A percentile compares a stretch with the other conserved stretches of the same genome.
Evolutionary conservation across 306 rosid genomes (phyloP).

Genomic region (Quercus berberidifolia): DNA sequence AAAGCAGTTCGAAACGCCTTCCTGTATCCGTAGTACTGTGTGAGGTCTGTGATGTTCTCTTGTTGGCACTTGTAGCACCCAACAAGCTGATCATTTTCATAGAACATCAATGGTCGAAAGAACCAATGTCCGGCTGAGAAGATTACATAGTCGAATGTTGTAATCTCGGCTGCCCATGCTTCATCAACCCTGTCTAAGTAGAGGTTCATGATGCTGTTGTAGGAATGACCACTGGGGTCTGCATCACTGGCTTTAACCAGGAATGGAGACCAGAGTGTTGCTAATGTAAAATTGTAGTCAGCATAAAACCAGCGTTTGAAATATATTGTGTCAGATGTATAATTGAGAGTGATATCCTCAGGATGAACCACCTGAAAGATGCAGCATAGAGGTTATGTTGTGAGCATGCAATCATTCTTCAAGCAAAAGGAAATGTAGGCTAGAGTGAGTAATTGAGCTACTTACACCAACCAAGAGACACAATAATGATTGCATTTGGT

Average conservation of each 20-base stretch:
- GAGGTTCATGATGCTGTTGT: slow-evolving; percentile 51
- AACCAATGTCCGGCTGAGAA: slow-evolving; percentile 95
- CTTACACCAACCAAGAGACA: slow-evolving; percentile 63
- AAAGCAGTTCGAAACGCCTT: slow-evolving; percentile 70
- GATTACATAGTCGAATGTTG: slow-evolving; percentile 60
- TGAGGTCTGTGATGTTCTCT: slow-evolving; percentile 36
- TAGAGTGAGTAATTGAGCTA: background rate
- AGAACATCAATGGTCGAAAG: slow-evolving; percentile 51
- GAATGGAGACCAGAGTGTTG: slow-evolving; percentile 73
- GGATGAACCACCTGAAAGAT: slow-evolving; percentile 62
- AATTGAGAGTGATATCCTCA: slow-evolving; percentile 43
- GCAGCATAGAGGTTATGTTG: background rate
- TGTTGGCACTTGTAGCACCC: slow-evolving; percentile 62
- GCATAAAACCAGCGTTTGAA: slow-evolving; percentile 51
- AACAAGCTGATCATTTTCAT: slow-evolving; percentile 45
- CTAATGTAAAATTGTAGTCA: slow-evolving; percentile 71
- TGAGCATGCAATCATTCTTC: background rate
- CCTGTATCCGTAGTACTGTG: slow-evolving; percentile 44
- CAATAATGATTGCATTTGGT: slow-evolving; percentile 78
- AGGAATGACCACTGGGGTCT: slow-evolving; percentile 38
- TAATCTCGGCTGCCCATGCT: slow-evolving; percentile 52
- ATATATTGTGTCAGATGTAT: slow-evolving; percentile 24
- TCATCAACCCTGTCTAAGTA: slow-evolving; percentile 64
- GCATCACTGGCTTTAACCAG: slow-evolving; percentile 51
- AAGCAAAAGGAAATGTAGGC: background rate